These are phyloP conservation scores for Nakazawaea ambrosiae DNA, from an alignment of 805 yeast species.

Conservation along the genomic window DNA sequence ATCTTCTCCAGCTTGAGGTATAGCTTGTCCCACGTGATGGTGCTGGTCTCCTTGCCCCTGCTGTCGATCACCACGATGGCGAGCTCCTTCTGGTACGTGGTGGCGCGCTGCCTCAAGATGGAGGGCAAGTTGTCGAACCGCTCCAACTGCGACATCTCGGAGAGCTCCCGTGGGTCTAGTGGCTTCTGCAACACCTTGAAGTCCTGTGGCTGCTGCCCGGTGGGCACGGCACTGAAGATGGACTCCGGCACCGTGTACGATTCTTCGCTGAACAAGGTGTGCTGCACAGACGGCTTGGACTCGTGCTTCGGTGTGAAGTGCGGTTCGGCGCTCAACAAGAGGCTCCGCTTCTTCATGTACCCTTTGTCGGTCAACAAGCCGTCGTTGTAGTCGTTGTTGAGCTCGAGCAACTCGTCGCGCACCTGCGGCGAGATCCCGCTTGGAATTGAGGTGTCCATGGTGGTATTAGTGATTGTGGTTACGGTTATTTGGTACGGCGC, in stretches of 20 bases:
- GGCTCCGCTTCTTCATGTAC: conserved; percentile 50
- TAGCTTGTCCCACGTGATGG: conserved; percentile 87
- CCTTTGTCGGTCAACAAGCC: conserved; percentile 74
- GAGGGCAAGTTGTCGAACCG: conserved; percentile 60
- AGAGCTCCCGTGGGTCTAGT: conserved; percentile 51
- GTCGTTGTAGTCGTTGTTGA: conserved; percentile 48
- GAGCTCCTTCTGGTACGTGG: conserved; percentile 52
- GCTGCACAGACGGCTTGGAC: conserved; percentile 10
- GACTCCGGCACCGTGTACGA: conserved; percentile 1
- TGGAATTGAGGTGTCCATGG: conserved; percentile 45
- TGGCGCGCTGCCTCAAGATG: conserved; percentile 67
- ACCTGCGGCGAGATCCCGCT: conserved; percentile 28
- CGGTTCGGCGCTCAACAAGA: conserved; percentile 18
- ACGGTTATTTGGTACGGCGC: background rate
- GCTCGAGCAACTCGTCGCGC: conserved; percentile 30
- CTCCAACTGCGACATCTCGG: conserved; percentile 27
- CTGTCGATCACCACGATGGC: conserved; percentile 71
- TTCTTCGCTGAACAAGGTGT: conserved; percentile 11
- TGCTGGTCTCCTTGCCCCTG: conserved; percentile 71
- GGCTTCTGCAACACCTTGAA: conserved; percentile 46
- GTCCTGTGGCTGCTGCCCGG: conserved; percentile 9
- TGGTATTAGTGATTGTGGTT: background rate
- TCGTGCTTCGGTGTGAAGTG: conserved; percentile 10
- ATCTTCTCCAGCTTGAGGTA: conserved; percentile 79
- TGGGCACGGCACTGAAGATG: background rate